phyloP scores from a whole-genome alignment of 768 basidiomycete genomes.

The Amanita rubescens region DNA sequence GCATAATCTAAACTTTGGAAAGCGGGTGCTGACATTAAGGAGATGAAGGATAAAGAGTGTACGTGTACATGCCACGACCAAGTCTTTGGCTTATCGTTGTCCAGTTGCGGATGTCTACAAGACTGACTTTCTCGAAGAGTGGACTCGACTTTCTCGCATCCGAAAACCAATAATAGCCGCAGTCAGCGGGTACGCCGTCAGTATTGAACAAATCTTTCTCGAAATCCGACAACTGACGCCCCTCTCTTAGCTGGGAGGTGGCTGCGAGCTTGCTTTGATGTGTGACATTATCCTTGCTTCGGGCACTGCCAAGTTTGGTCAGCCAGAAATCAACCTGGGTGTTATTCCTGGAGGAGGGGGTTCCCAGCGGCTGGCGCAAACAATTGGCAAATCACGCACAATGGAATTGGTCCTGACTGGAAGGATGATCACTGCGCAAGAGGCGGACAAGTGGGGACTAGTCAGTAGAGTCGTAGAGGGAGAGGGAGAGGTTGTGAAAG shows the following conservation, averaged over 20 bases:
- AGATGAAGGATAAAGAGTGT: slow-evolving; percentile 98
- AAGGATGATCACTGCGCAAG: slow-evolving; percentile 67
- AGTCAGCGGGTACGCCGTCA: slow-evolving; percentile 87
- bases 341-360: slow-evolving; percentile 94
- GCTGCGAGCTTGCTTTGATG: slow-evolving; percentile 94
- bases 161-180: slow-evolving; percentile 95
- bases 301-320: slow-evolving; percentile 86
- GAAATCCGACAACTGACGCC: neutral
- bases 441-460: slow-evolving; percentile 85
- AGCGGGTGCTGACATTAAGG: slow-evolving; percentile 99
- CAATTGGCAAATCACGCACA: slow-evolving; percentile 86
- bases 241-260: slow-evolving; percentile 76
- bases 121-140: slow-evolving; percentile 78
- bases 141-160: slow-evolving; percentile 65
- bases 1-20: slow-evolving; percentile 3
- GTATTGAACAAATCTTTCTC: slow-evolving; percentile 17
- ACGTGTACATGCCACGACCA: slow-evolving; percentile 19
- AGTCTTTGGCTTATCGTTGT: neutral
- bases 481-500: slow-evolving; percentile 74
- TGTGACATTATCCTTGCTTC: slow-evolving; percentile 93
- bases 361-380: slow-evolving; percentile 79
- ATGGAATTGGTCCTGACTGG: slow-evolving; percentile 96
- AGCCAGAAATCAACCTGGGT: slow-evolving; percentile 94
- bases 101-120: slow-evolving; percentile 83
- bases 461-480: slow-evolving; percentile 78